Base-by-base conservation (phyloP, 2,329 filamentous ascomycete species). In the Microsporum audouinii region DNA sequence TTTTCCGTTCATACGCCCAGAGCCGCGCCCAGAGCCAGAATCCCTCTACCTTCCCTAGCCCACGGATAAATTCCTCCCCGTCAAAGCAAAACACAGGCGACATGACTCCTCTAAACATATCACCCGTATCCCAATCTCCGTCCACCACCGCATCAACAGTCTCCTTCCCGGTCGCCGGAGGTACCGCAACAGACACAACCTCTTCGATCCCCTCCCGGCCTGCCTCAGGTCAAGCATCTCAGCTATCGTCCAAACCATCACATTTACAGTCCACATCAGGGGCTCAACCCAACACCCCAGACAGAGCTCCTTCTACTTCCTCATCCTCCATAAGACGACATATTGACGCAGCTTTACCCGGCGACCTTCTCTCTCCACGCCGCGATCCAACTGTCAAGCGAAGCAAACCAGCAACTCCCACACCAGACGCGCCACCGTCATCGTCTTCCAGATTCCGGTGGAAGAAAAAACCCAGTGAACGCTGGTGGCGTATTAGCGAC, bases 401-500 rank as follows among this genome's bases (percentile, higher is more conserved):
- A n/a, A 27, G 5, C 29, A 34, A 31, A 10, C 7, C 38, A 17
- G 3, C 57, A 10, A 38, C 27, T n/a, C 41, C 29, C n/a, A 31
- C 41, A 12, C 27, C 34, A 6, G 38, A 59, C 36, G 36, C 56
- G 17, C 53, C 53, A n/a, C 27, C 38, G 38, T 61, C 61, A 39
- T 58, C 61, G 12, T 47, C 49, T n/a, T 62, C 64, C 5, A 51
- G 53, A 1, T 60, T 66, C 31, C 61, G 63, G 8, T 79, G 83
- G 66, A 84, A 82, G 63, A 83, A 81, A 66, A 85, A 83, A 69
- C 74, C 78, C 10, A 82, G 81, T 51, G 87, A 95, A 69, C 85
- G 88, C 45, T 99, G 94, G 94, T 99, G 94, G 94, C 85, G 94
- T 39, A 95, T 99, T 66, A 96, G 91, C 66, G 94, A 99, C 72